These are phyloP conservation scores for Claviceps humidiphila DNA, from an alignment of 2,329 filamentous ascomycete species.

Conservation along the genomic window DNA sequence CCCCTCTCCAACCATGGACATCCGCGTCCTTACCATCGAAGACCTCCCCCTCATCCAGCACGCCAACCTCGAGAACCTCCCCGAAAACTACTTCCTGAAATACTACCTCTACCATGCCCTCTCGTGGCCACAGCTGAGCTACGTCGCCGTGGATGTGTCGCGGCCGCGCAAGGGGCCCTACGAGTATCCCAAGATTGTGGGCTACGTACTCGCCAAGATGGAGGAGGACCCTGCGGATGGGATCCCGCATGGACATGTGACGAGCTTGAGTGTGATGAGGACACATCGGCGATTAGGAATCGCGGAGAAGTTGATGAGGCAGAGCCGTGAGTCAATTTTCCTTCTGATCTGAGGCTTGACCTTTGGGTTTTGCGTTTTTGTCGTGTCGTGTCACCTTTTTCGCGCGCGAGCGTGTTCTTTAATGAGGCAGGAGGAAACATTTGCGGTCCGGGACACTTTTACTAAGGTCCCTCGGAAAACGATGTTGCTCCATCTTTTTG, in stretches of 20 bases:
- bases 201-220: slow-evolving; percentile 99
- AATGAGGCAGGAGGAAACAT: too few species aligned
- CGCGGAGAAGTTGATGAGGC: slow-evolving; percentile 94
- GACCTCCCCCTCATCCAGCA: slow-evolving; percentile 91
- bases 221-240: slow-evolving; percentile 92
- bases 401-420: too few species aligned
- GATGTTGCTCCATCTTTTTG: neutral
- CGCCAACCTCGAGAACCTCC: slow-evolving; percentile 96
- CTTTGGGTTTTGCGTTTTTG: too few species aligned
- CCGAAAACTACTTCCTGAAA: slow-evolving; percentile 99
- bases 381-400: neutral
- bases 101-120: slow-evolving; percentile 99
- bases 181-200: slow-evolving; percentile 93
- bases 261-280: slow-evolving; percentile 86
- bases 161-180: slow-evolving; percentile 64
- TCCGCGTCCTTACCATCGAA: slow-evolving; percentile 69
- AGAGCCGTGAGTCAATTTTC: slow-evolving; percentile 57
- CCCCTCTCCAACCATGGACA: slow-evolving; percentile 55
- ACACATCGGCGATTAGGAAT: slow-evolving; percentile 85
- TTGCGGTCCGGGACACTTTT: too few species aligned
- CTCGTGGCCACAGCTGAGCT: slow-evolving; percentile 94
- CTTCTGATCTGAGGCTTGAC: neutral
- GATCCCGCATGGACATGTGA: slow-evolving; percentile 90
- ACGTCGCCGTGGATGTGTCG: slow-evolving; percentile 86
- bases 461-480: too few species aligned